These are phyloP conservation scores for Tranzscheliella williamsii DNA, from an alignment of 1,284 basidiomycete genomes.

Conservation along the genomic window DNA sequence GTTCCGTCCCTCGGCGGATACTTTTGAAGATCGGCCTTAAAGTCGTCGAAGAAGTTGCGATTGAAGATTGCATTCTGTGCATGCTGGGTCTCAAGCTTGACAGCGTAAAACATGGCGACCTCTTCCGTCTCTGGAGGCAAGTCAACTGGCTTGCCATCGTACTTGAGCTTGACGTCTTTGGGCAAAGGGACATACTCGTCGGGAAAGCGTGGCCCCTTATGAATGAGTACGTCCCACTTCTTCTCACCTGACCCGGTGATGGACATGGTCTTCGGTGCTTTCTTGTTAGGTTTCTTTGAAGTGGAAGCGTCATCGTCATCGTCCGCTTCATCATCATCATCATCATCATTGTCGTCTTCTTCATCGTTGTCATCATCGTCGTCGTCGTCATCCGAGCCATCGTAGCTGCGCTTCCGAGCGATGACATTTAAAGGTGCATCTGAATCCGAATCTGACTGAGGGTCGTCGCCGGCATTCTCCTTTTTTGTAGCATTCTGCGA, in stretches of 20 bases:
- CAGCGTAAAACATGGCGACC: conserved; percentile 94
- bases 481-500: conserved; percentile 21
- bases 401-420: conserved; percentile 25
- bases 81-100: conserved; percentile 90
- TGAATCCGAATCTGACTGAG: conserved; percentile 32
- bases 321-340: conserved; percentile 43
- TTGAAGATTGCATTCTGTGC: conserved; percentile 86
- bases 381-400: conserved; percentile 28
- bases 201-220: conserved; percentile 93
- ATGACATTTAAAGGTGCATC: conserved; percentile 40
- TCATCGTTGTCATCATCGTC: conserved; percentile 30
- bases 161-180: conserved; percentile 86
- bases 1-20: conserved; percentile 77
- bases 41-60: conserved; percentile 95
- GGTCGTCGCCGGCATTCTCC: conserved; percentile 9
- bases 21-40: conserved; percentile 75
- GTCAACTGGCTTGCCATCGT: conserved; percentile 79
- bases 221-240: conserved; percentile 89
- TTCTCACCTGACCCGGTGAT: conserved; percentile 48
- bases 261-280: conserved; percentile 36
- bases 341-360: conserved; percentile 35
- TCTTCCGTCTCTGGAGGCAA: conserved; percentile 89
- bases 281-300: conserved; percentile 11
- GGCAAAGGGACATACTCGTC: conserved; percentile 89
- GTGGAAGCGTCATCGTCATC: conserved; percentile 66